These are phyloP conservation scores for Thyridium curvatum DNA, from an alignment of 2,329 filamentous ascomycete species.

Conservation along the genomic window DNA sequence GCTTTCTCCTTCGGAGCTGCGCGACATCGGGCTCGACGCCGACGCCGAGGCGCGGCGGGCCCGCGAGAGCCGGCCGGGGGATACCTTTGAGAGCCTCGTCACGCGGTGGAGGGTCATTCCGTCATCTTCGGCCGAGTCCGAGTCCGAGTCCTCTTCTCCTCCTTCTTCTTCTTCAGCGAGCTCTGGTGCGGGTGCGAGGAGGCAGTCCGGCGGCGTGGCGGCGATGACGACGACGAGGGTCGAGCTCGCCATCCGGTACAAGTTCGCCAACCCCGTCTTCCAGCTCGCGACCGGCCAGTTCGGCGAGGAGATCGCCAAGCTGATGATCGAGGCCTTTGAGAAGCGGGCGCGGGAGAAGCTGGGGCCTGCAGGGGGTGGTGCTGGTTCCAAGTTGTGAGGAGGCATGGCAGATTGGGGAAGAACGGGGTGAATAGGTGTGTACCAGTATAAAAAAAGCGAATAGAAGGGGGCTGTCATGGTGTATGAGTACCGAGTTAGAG, in stretches of 20 bases:
- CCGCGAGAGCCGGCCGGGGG: slow-evolving; percentile 16
- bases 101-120: slow-evolving; percentile 63
- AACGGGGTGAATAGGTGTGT: background rate
- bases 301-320: slow-evolving; percentile 74
- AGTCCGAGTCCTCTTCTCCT: no score
- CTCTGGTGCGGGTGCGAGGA: no score
- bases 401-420: background rate
- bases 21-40: slow-evolving; percentile 13
- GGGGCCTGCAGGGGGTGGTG: slow-evolving; percentile 4
- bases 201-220: no score
- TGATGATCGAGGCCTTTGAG: slow-evolving; percentile 95
- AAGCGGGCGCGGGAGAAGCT: slow-evolving; percentile 58
- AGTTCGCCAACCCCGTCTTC: slow-evolving; percentile 86
- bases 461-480: no score
- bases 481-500: no score
- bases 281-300: slow-evolving; percentile 73
- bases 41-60: slow-evolving; percentile 13
- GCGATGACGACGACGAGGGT: slow-evolving; percentile 68
- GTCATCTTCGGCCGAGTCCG: slow-evolving; percentile 29
- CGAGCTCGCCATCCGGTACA: slow-evolving; percentile 68
- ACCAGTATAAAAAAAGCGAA: no score
- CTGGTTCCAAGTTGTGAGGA: no score
- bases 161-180: no score
- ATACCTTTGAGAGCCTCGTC: slow-evolving; percentile 60
- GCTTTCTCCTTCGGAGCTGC: slow-evolving; percentile 27